Evolutionary conservation across 2,329 filamentous ascomycete genomes (phyloP).

Genomic region (Aureobasidium leucospermi): DNA sequence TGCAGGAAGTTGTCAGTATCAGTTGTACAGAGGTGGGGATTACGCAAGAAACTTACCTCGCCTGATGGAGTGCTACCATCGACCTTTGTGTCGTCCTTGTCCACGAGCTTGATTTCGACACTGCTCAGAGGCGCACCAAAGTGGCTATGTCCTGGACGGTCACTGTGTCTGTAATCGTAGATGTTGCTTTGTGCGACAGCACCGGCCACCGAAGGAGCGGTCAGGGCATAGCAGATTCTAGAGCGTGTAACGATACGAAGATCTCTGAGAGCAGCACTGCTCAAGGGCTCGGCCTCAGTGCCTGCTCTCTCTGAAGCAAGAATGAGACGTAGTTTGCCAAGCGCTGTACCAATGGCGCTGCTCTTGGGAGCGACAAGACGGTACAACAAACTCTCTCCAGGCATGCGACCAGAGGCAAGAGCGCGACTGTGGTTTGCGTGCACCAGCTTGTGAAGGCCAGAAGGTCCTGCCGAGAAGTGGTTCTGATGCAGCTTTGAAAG

Average conservation of each 20-base stretch:
- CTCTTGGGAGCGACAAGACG: constrained; percentile 51
- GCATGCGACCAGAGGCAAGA: constrained; percentile 68
- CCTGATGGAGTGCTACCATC: constrained; percentile 48
- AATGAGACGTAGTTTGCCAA: constrained; percentile 72
- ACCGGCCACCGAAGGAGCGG: constrained; percentile 75
- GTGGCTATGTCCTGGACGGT: constrained; percentile 46
- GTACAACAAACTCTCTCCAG: constrained; percentile 55
- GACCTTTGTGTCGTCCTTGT: constrained; percentile 53
- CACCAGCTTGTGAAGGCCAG: constrained; percentile 57
- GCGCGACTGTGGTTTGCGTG: constrained; percentile 66
- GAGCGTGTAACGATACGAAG: constrained; percentile 74
- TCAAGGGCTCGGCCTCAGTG: constrained; percentile 50
- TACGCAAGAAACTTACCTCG: constrained; percentile 18
- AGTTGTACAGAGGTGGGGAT: too few species aligned
- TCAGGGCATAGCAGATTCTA: constrained; percentile 77
- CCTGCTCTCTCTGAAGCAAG: constrained; percentile 70
- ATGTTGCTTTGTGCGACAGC: constrained; percentile 80
- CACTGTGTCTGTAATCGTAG: constrained; percentile 69
- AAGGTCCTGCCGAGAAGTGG: constrained; percentile 45
- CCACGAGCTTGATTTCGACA: constrained; percentile 68
- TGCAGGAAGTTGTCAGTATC: constrained; percentile 26
- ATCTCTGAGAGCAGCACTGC: constrained; percentile 65
- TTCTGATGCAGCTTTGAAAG: constrained; percentile 62
- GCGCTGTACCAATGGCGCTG: constrained; percentile 51
- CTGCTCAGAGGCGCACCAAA: constrained; percentile 78